Evolutionary conservation across 495 filamentous ascomycete species (phyloP), one percentile per base, ranked within the genome.

Genomic region (Neohortaea acidophila): DNA sequence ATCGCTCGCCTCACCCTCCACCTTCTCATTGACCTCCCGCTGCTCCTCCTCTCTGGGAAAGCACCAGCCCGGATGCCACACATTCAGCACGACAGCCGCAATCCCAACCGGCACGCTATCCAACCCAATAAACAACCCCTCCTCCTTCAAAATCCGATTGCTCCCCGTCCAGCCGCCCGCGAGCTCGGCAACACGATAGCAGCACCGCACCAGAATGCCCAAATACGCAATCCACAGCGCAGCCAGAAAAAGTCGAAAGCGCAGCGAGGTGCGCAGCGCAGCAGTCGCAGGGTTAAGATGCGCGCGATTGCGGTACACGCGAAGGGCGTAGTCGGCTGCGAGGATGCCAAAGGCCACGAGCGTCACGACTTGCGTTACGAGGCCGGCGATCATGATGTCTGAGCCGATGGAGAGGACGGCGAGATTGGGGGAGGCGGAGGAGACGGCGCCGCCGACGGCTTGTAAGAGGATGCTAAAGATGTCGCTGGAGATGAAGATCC

Each of bases 161-260:
- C 66, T 60, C n/a, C n/a, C n/a, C 2, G 19, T 36, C 43, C 65
- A 71, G 17, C 65, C 66, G 3, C 58, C 39, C 53, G 56, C 36
- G 63, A 51, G 46, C 48, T 73, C 69, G 13, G 55, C 66, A 33
- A 71, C 61, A 6, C 69, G 56, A 43, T 67, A 73, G 2, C 44
- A 46, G 49, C 68, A 70, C 3, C 69, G 47, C 7, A 55, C 59
- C 14, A 68, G 43, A 27, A 71, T 67, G 11, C 66, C 51, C 0
- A 62, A 6, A 12, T 65, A 58, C 7, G 67, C 59, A 2, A 59
- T n/a, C 8, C 53, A 39, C 27, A 73, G 39, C 44, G 64, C 66
- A 7, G 33, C 26, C n/a, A 63, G 34, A 38, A 70, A 70, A 10
- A 63, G n/a, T 47, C 59, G 63, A 31, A 68, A 55, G 0, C 38